Evolutionary conservation across 192 early-diverging fungal genomes (phyloP), one percentile per base, ranked within the genome.

Genomic region (Entomortierella parvispora): DNA sequence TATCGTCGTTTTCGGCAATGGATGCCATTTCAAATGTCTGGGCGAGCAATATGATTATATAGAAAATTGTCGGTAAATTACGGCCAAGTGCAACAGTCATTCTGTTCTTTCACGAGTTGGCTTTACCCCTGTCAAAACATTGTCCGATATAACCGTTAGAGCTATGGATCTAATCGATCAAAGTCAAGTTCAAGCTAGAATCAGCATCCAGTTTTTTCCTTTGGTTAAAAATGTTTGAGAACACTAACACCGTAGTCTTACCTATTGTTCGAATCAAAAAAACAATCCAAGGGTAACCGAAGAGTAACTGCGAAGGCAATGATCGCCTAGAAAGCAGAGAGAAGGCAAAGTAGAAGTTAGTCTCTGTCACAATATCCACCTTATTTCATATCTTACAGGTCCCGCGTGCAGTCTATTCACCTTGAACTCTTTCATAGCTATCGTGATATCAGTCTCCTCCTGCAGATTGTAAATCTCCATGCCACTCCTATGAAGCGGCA

Each of bases 401-500:
- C 2, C n/a, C 3, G 43, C 17, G 4, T 42, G 7, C 2, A 44
- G 10, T 2, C 23, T 42, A 42, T 9, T 15, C 47, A 69, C 68
- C 50, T 75, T 75, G 64, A 75, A 75, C 29, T 75, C 71, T 28
- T 75, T 75, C 25, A 75, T 33, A 3, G 71, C 37, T 40, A 66
- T 61, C 2, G 51, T 40, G 18, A 75, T 50, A 18, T 75, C 64
- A 1, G 60, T 55, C 6, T 60, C 58, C 25, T 75, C 63, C 28
- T 56, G 63, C 12, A 66, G 34, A 1, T 4, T 44, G 44, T 67
- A 75, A 12, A 7, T 8, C 5, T 75, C 58, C 63, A 75, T 61
- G 0, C 58, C 49, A 5, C 7, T 47, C 20, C 58, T 23, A 17
- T 44, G 47, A 9, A 75, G 23, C 0, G 63, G 71, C 2, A 75